Evolutionary conservation across 1,284 basidiomycete genomes (phyloP).

Genomic region (Athelia psychrophila): DNA sequence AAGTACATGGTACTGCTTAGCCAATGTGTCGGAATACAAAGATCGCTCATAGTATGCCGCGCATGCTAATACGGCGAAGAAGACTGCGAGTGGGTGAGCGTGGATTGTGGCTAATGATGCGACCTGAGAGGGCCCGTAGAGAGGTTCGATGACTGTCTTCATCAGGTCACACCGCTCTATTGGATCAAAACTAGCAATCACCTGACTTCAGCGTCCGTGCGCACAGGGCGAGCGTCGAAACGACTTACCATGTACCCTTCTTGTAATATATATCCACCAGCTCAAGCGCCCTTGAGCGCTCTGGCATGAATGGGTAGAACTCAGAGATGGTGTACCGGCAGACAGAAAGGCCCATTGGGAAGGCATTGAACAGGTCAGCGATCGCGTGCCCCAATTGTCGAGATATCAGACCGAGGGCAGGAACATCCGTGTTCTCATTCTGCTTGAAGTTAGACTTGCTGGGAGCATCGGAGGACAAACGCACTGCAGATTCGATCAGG

Average conservation of each 20-base stretch:
- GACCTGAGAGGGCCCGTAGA: constrained; percentile 32
- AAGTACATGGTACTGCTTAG: constrained; percentile 40
- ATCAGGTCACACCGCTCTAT: constrained; percentile 37
- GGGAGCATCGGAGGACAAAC: too few relatives aligned
- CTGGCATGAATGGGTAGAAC: constrained; percentile 37
- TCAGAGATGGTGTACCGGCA: constrained; percentile 31
- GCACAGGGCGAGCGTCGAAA: neutral
- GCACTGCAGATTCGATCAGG: constrained; percentile 4
- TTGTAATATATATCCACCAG: constrained; percentile 42
- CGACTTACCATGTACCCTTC: constrained; percentile 46
- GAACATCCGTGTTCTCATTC: constrained; percentile 12
- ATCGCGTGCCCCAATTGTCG: constrained; percentile 40
- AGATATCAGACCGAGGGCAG: constrained; percentile 15
- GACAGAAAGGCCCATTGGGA: constrained; percentile 44
- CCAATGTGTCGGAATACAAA: constrained; percentile 18
- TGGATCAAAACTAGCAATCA: constrained; percentile 39
- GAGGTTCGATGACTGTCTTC: constrained; percentile 32
- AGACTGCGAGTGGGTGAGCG: constrained; percentile 44
- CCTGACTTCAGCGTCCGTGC: neutral
- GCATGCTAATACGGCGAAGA: constrained; percentile 46
- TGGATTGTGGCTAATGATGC: constrained; percentile 32
- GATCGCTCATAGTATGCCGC: constrained; percentile 38
- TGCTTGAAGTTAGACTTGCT: neutral
- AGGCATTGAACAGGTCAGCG: constrained; percentile 41
- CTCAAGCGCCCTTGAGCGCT: constrained; percentile 33